Percentiles rank a stretch among this genome's conserved stretches.
Conservation (phyloP, 176 grass and related monocot species). For the Oryza punctata region DNA sequence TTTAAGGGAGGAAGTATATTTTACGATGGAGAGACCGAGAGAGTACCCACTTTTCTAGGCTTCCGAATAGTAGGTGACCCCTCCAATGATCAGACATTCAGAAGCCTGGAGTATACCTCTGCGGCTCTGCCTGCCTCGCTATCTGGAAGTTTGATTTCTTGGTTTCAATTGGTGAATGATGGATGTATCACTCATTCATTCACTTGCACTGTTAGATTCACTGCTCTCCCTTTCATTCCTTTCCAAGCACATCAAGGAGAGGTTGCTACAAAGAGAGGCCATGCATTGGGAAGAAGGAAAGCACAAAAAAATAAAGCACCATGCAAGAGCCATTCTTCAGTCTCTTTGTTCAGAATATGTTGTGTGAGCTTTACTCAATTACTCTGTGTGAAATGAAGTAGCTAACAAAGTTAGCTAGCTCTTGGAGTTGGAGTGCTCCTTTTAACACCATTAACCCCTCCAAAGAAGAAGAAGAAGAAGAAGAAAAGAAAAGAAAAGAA, state of each 20-base stretch:
- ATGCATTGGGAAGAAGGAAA: background rate
- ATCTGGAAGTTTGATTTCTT: background rate
- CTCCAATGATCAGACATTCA: constrained; percentile 25
- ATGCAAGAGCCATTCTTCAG: background rate
- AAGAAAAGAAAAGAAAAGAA: background rate
- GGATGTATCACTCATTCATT: background rate
- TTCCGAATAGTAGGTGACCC: background rate
- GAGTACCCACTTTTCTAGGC: background rate
- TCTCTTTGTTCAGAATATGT: constrained; percentile 24
- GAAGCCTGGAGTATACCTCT: background rate
- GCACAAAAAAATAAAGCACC: background rate
- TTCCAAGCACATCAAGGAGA: background rate
- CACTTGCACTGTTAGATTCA: background rate
- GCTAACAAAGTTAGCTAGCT: constrained; percentile 17
- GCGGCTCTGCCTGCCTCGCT: background rate
- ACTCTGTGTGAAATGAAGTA: constrained; percentile 29
- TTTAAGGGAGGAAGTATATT: no score
- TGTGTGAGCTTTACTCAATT: constrained; percentile 56
- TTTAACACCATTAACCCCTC: constrained; percentile 57
- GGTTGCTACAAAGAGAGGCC: background rate
- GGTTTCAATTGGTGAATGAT: constrained; percentile 14
- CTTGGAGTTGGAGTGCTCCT: constrained; percentile 55
- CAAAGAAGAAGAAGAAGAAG: constrained; percentile 22
- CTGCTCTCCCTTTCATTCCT: background rate
- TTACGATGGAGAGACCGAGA: no score